Evolutionary conservation across 208 protist species (phyloP), one percentile per base, ranked within the genome.

Genomic region (Trypanosoma rangeli): DNA sequence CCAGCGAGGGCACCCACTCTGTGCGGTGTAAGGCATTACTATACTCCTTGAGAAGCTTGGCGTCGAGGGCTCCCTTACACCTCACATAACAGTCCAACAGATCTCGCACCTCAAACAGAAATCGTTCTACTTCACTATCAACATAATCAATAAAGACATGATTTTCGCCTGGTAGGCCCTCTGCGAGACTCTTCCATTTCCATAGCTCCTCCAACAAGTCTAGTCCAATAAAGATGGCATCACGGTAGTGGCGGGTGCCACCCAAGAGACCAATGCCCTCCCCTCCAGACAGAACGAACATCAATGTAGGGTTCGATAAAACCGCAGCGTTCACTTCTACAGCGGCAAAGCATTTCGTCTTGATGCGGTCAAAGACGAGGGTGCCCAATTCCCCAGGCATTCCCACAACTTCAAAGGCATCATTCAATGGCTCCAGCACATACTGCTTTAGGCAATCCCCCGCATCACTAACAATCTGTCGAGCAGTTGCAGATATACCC

Each of bases 161-260:
- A 74, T 84, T 83, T 44, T 94, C 87, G 18, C 86, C 90, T 0
- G 87, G 79, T 1, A 94, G 58, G 18, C 29, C 68, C 46, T 73
- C 73, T 10, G 83, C 72, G 13, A 93, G 53, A 37, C 29, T 57
- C 68, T 93, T 93, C 90, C 90, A 95, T 20, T 83, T 69, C 85
- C 85, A 94, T 53, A 95, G 73, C 61, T 93, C 87, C 60, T 89
- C 82, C 46, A 94, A 58, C 7, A 93, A 56, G 62, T 95, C 85
- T 16, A 93, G 79, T 5, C 87, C 85, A 33, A 94, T 76, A 50
- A 95, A 92, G 46, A 94, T 86, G 54, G 83, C 66, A 73, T 95
- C 87, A 16, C 86, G 76, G 63, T 93, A 89, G 78, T 83, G 85
- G 49, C 77, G 76, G 0, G 59, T 60, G 15, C 64, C 80, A 31